Evolutionary conservation across 2,329 filamentous ascomycete species (phyloP), one percentile per base, ranked within the genome.

Genomic region (Emmonsia crescens): DNA sequence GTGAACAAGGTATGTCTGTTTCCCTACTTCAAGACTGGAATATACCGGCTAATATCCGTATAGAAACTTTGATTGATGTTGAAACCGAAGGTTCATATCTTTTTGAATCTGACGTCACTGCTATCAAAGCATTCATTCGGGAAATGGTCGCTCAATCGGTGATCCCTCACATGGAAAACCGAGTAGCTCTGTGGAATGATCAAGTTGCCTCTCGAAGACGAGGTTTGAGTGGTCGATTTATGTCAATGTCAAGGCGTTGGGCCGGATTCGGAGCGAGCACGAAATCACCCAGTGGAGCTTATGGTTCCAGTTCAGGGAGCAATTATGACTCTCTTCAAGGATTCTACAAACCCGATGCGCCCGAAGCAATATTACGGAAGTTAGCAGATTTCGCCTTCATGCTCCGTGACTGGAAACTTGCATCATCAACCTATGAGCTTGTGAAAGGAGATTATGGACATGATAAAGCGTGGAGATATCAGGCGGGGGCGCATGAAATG

Each of bases 101-200:
- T 52, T 96, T 93, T 70, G 92, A 96, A 71, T 94, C 92, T 0
- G 94, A 99, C 74, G 88, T 88, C 0, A 90, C 89, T 6, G 91
- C 91, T 19, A 88, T 99, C 64, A 87, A 87, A 60, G 89, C 89
- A 0, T 95, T 99, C 72, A 85, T 97, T 63, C 87, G 94, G 38
- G 95, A 99, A 73, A 89, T 99, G 81, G 89, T 96, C 8, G 94
- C 89, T 0, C 93, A 97, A 72, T 97, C 93, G 1, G 86, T 99
- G 59, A 82, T 99, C 61, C 94, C 95, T 1, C 92, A 89, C 48
- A 99, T 99, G 95, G 94, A 99, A 75, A 88, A 93, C 61, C 87
- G 89, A 66, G 84, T 96, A 12, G 88, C 91, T 5, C 81, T 91
- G 5, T 99, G 94, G 95, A 99, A 99, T 70, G 94, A 99, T 69